Evolutionary conservation across 108 stramenopile species (phyloP), one percentile per base, ranked within the genome.

Genomic region (Cylindrotheca closterium): DNA sequence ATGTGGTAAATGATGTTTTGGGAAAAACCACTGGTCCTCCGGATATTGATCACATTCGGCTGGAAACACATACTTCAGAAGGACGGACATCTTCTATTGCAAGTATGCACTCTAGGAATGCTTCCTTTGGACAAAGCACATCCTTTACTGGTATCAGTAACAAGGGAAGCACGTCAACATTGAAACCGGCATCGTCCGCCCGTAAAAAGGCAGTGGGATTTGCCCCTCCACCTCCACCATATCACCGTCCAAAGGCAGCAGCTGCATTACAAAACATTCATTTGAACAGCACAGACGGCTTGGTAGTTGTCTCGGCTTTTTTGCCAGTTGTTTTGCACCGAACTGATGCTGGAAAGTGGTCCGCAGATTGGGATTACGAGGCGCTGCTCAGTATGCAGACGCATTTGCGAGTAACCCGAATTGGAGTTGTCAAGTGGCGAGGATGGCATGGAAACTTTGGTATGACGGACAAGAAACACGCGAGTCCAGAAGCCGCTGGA

Each of bases 311-410:
- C n/a, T 79, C 77, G 21, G 84, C 85, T 22, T 95, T 95, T 80
- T 75, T 95, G 12, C 94, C 94, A 2, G 89, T 95, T 0, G 74
- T 89, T 47, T 51, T 95, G 28, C 85, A 86, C 49, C 82, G 93
- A 17, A 63, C 70, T 23, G 76, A 77, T 24, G 52, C 64, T 1
- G 84, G 85, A 47, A 69, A 86, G 51, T 93, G 91, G 91, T 68
- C 73, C 0, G 91, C 87, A 7, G 88, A 89, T 71, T 97, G 96
- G 98, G 97, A 99, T 83, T 93, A 97, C 61, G 97, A 98, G 61
- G 86, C 84, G 23, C 73, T 99, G 53, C 79, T 99, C 23, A 87
- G 88, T 24, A 92, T 98, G 81, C 93, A 96, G 66, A 90, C 92
- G 37, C 86, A 91, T 72, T 73, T 97, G 54, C 87, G 98, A 7